Evolutionary conservation across 2,329 filamentous ascomycete genomes (phyloP).

Genomic region (Fusarium coicis): DNA sequence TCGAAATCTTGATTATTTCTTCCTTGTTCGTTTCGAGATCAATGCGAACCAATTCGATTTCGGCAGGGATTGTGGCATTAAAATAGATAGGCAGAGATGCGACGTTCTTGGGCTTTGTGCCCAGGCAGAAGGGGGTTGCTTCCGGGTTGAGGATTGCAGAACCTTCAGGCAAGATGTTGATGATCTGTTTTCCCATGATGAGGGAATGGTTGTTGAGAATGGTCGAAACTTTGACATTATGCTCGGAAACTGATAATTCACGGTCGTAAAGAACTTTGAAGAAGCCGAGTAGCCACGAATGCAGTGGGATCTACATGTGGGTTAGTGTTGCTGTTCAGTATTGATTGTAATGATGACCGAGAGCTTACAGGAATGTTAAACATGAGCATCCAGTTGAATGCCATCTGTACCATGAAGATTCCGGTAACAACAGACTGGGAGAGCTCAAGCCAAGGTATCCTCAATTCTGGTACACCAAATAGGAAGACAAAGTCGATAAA

Average conservation of each 20-base stretch:
- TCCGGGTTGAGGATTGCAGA: conserved; percentile 90
- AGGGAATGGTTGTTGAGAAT: conserved; percentile 93
- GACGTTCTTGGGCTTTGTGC: conserved; percentile 66
- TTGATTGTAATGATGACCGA: neutral
- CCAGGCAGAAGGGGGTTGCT: conserved; percentile 82
- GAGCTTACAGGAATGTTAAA: conserved; percentile 81
- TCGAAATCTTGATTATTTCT: conserved; percentile 81
- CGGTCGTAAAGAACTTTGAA: conserved; percentile 89
- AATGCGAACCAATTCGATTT: conserved; percentile 87
- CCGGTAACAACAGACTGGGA: conserved; percentile 78
- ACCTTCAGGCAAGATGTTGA: conserved; percentile 97
- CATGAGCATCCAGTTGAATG: conserved; percentile 88
- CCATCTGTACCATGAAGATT: conserved; percentile 76
- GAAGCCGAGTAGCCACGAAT: conserved; percentile 76
- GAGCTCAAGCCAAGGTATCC: conserved; percentile 97
- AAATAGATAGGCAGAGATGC: conserved; percentile 85
- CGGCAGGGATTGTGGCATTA: conserved; percentile 90
- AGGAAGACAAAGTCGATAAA: conserved; percentile 86
- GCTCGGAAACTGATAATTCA: conserved; percentile 93
- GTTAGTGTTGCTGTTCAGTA: conserved; percentile 13
- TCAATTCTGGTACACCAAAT: conserved; percentile 85
- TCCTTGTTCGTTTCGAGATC: conserved; percentile 84
- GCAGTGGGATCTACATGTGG: conserved; percentile 71
- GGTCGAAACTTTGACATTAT: conserved; percentile 85
- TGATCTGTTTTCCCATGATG: conserved; percentile 95